phyloP scores from a whole-genome alignment of 148 eudicot genomes.

The Rhododendron griersonianum region DNA sequence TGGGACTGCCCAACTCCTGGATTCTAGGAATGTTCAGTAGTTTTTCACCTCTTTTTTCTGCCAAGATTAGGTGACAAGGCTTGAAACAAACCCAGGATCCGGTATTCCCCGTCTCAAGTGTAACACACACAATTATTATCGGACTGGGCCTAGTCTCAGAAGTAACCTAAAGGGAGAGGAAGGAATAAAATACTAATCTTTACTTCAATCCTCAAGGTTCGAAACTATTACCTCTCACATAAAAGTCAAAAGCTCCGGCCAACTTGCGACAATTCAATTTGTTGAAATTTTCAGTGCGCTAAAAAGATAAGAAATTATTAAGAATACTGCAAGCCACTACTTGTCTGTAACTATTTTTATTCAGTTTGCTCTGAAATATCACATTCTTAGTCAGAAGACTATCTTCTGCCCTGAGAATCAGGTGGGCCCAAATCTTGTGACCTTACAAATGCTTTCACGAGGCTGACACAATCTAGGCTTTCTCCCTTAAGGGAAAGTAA shows the following conservation, averaged over 20 bases:
- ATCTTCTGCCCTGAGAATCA: constrained; percentile 12
- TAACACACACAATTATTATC: not conserved
- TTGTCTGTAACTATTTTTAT: not conserved
- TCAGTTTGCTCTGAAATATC: not conserved
- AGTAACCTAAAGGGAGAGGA: not conserved
- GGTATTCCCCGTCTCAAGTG: not conserved
- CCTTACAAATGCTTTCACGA: constrained; percentile 24
- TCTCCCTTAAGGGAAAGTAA: constrained; percentile 15
- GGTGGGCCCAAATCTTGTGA: constrained; percentile 29
- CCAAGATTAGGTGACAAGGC: not conserved
- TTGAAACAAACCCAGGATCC: not conserved
- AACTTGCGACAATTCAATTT: not conserved
- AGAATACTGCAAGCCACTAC: not conserved
- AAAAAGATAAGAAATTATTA: constrained; percentile 6
- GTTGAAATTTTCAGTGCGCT: not conserved
- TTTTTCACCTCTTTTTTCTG: not conserved
- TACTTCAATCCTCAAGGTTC: not conserved
- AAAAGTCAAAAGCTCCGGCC: not conserved
- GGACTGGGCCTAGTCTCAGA: not conserved
- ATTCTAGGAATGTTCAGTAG: not conserved
- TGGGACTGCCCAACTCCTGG: constrained; percentile 13
- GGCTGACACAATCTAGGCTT: constrained; percentile 16
- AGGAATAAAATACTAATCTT: not conserved
- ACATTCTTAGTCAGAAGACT: not conserved
- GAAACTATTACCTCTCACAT: not conserved